A percentile compares a stretch with the other conserved stretches of the same genome.
phyloP scores from a whole-genome alignment of 352 stramenopile genomes.

The Phytopythium chamaehyphon region DNA sequence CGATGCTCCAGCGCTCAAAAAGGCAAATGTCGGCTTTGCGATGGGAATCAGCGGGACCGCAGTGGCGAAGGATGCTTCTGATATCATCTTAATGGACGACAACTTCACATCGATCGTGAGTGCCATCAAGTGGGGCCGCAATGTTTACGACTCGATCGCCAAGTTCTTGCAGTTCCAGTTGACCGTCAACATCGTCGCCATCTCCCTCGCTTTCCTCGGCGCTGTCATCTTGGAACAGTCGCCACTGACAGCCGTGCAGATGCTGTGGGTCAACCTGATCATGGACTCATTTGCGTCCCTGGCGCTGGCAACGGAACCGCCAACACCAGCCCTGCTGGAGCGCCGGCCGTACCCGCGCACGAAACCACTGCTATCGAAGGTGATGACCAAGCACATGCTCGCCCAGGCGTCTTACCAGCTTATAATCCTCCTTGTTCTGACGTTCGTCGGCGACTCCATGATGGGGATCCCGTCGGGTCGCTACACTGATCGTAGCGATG shows the following conservation, averaged over 20 bases:
- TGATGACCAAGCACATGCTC: slow-evolving; percentile 96
- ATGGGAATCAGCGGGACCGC: slow-evolving; percentile 97
- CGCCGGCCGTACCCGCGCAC: slow-evolving; percentile 91
- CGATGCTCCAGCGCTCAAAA: slow-evolving; percentile 95
- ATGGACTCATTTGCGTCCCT: slow-evolving; percentile 98
- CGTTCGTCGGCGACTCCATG: slow-evolving; percentile 70
- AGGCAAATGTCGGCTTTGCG: slow-evolving; percentile 95
- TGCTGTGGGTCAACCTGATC: slow-evolving; percentile 99
- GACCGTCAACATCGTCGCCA: slow-evolving; percentile 95
- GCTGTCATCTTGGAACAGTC: slow-evolving; percentile 73
- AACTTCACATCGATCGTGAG: slow-evolving; percentile 96
- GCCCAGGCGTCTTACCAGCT: slow-evolving; percentile 92
- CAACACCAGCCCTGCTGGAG: slow-evolving; percentile 87
- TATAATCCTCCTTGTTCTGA: slow-evolving; percentile 81
- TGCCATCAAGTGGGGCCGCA: slow-evolving; percentile 94
- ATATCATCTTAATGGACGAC: slow-evolving; percentile 97
- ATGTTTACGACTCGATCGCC: slow-evolving; percentile 95
- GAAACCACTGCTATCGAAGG: slow-evolving; percentile 90
- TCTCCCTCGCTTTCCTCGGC: slow-evolving; percentile 90
- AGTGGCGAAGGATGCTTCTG: slow-evolving; percentile 93
- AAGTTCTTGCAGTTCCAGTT: slow-evolving; percentile 99
- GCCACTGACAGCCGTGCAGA: slow-evolving; percentile 94
- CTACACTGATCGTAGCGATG: slow-evolving; percentile 26
- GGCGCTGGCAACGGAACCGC: slow-evolving; percentile 93
- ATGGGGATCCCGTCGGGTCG: slow-evolving; percentile 44